Evolutionary conservation across 2,329 filamentous ascomycete species (phyloP).

Genomic region (Fusarium staphyleae): DNA sequence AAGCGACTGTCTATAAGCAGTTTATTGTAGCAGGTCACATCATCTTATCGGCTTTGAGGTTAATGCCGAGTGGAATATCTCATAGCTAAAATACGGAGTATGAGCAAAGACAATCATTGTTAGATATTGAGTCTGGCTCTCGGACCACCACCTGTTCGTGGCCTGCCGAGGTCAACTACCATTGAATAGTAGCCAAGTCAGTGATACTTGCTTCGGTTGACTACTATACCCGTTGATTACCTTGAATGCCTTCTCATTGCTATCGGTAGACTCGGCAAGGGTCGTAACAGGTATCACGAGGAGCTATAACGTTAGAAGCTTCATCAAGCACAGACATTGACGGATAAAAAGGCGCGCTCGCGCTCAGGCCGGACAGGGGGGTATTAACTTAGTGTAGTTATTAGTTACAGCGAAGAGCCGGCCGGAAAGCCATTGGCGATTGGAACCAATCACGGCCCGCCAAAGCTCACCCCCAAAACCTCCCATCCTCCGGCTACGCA

Average conservation of each 20-base stretch:
- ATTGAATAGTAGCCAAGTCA: too few relatives aligned
- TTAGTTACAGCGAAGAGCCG: conserved; percentile 27
- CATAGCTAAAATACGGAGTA: neutral
- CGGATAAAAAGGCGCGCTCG: conserved; percentile 29
- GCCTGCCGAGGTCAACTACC: too few relatives aligned
- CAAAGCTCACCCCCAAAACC: conserved; percentile 41
- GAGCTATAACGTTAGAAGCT: too few relatives aligned
- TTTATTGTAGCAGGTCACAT: too few relatives aligned
- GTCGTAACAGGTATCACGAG: neutral
- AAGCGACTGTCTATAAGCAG: neutral
- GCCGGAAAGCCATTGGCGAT: neutral
- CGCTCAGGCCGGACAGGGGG: conserved; percentile 20
- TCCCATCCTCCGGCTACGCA: conserved; percentile 45
- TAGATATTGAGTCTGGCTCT: too few relatives aligned
- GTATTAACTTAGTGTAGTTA: too few relatives aligned
- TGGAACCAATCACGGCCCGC: conserved; percentile 36
- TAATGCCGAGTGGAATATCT: neutral
- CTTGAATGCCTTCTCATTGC: too few relatives aligned
- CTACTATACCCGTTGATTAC: too few relatives aligned
- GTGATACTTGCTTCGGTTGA: too few relatives aligned
- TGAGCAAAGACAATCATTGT: too few relatives aligned
- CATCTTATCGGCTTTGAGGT: neutral
- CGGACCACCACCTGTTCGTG: too few relatives aligned
- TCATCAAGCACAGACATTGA: conserved; percentile 6
- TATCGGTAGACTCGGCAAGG: neutral